These are phyloP conservation scores for Hondaea fermentalgiana DNA, from an alignment of 108 stramenopile species.

Conservation along the genomic window DNA sequence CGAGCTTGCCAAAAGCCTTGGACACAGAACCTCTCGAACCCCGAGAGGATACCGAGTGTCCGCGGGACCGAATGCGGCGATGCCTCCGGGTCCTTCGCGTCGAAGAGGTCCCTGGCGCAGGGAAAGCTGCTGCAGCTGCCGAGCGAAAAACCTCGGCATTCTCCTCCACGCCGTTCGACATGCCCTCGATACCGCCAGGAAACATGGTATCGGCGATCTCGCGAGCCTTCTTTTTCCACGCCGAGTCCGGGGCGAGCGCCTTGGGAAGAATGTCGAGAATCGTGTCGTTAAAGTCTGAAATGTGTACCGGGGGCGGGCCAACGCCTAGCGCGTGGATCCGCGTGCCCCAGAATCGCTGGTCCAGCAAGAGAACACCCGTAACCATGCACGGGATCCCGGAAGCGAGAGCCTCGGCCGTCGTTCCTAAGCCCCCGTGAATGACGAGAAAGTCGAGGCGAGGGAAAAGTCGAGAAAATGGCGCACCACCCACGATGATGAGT, in stretches of 20 bases:
- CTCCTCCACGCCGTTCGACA: neutral
- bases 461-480: neutral
- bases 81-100: too few species aligned
- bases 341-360: conserved; percentile 14
- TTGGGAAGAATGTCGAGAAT: neutral
- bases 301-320: neutral
- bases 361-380: conserved; percentile 7
- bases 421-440: neutral
- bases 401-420: conserved; percentile 3
- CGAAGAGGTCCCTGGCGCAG: neutral
- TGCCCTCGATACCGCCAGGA: neutral
- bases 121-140: neutral
- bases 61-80: too few species aligned
- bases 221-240: neutral
- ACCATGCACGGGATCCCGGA: conserved; percentile 10
- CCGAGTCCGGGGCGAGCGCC: neutral
- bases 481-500: neutral
- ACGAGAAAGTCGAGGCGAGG: neutral
- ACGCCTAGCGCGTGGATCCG: neutral
- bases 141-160: neutral
- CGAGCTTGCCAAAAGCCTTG: too few species aligned
- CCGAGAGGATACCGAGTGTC: too few species aligned
- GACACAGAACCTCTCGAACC: too few species aligned
- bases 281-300: neutral
- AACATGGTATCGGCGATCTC: neutral